Percentiles rank a stretch among this genome's conserved stretches.
Conservation (phyloP, 139 green algal genomes). For the Chlamydomonas schloesseri region DNA sequence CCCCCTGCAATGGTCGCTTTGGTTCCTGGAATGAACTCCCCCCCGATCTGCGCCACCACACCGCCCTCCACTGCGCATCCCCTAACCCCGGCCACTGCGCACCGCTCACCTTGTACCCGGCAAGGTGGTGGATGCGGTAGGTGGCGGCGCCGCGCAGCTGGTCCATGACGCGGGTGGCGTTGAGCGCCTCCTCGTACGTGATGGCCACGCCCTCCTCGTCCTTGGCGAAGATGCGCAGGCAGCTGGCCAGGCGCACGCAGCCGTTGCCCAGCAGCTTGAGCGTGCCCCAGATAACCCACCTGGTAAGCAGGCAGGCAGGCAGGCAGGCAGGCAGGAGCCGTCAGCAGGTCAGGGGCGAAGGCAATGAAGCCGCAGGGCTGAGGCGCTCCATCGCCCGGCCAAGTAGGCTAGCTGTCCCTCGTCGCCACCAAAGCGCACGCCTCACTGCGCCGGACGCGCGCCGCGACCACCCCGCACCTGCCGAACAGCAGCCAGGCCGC, state of each 20-base stretch:
- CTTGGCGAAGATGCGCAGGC: not conserved
- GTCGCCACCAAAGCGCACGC: too few relatives aligned
- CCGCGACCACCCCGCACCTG: constrained; percentile 11
- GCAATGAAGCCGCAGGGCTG: too few relatives aligned
- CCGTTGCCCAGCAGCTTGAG: constrained; percentile 12
- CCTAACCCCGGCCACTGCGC: too few relatives aligned
- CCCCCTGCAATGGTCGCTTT: too few relatives aligned
- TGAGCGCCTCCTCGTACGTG: not conserved
- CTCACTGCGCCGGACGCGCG: too few relatives aligned
- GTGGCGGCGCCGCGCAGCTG: constrained; percentile 44
- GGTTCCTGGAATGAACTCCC: too few relatives aligned
- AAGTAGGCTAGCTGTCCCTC: too few relatives aligned
- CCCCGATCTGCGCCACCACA: too few relatives aligned
- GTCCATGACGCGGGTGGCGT: not conserved
- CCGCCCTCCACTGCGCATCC: too few relatives aligned
- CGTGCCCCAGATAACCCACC: constrained; percentile 31
- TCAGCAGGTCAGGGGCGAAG: too few relatives aligned
- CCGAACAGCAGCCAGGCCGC: constrained; percentile 52
- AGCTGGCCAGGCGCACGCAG: not conserved
- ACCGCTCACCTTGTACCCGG: constrained; percentile 11
- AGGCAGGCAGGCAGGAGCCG: not conserved
- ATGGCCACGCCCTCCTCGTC: not conserved
- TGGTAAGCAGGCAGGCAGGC: too few relatives aligned
- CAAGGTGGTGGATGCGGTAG: constrained; percentile 53
- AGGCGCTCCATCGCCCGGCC: too few relatives aligned